Evolutionary conservation across 2,329 filamentous ascomycete species (phyloP), one percentile per base, ranked within the genome.

Genomic region (Calonectria multiphialidica): DNA sequence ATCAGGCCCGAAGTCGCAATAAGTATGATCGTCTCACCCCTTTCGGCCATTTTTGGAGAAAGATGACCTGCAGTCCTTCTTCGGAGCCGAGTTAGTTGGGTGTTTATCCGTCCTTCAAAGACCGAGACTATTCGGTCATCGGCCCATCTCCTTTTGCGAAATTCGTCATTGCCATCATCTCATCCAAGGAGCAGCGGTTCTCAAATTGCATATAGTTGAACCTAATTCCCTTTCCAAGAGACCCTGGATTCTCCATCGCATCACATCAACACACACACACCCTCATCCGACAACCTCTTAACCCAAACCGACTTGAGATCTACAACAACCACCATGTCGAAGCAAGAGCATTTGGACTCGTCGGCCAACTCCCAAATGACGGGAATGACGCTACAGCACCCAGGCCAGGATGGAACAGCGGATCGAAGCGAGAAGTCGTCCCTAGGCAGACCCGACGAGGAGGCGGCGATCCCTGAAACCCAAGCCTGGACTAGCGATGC

Each of bases 281-380:
- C 21, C 21, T 33, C 35, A 35, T 13, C 28, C 25, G 53, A 33
- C 23, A 25, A 44, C 12, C 13, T n/a, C 40, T 35, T 30, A 40
- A 59, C 18, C 15, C 28, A 50, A 9, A 64, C 30, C 57, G 15
- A 55, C 33, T 16, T 28, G 9, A 15, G 35, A 44, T 9, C 10
- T n/a, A 30, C 16, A 53, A 8, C 57, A 18, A 21, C 45, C 57
- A 70, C 7, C 37, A 72, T 70, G 71, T 66, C 57, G 18, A 66
- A 33, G 28, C 57, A 47, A 23, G 72, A 71, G 2, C 47, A 61
- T 8, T 21, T 73, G 23, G 66, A 53, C 8, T 73, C 72, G 33
- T 73, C 72, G n/a, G 72, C 72, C n/a, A 53, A 71, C 61, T 73
- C 72, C 21, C 65, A 65, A 21, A 71, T 73, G 71, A 73, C 71